Base-by-base conservation (phyloP, 1,284 basidiomycete genomes). In the Papiliotrema laurentii region DNA sequence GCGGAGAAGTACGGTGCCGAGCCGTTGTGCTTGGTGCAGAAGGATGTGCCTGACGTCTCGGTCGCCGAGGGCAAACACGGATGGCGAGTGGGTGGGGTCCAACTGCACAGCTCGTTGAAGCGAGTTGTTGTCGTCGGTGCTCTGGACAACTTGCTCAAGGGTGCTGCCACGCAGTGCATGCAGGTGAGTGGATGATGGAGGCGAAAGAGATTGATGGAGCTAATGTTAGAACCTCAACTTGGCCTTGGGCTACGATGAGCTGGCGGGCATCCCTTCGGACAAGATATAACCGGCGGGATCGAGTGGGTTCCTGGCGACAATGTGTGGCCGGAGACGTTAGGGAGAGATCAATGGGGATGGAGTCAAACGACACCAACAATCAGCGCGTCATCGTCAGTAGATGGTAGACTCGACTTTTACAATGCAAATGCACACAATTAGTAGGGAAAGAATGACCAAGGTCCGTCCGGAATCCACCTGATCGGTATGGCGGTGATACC, bases 131-230 rank as follows among this genome's bases (percentile, higher is more conserved):
- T 97, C 5, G 90, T 96, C 11, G 91, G 89, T 48, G 89, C 90
- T 0, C 74, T 98, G 58, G 96, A 98, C 71, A 98, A 98, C 75
- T 75, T 98, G 51, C 79, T 98, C 54, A 98, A 98, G 74, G 94
- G 94, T 10, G 96, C 94, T 41, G 94, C 94, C 6, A 98, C 94
- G 18, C 96, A 98, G 75, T 97, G 93, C 72, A 68, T 98, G 52
- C 91, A 93, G 79, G 88, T 89, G 51, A 35, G 83, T 69, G 11
- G 3, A 24, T 30, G 19, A 31, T 13, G n/a, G 1, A 25, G 2
- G 13, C 6, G n/a, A 21, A 18, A 11, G 6, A 31, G 34, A 13
- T 26, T 1, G 14, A 33, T 19, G 2, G 21, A 43, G 28, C 21
- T 41, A 22, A 9, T 26, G 37, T 21, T 72, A 97, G 87, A 98